These are phyloP conservation scores for Phialocephala subalpina DNA, from an alignment of 2,329 filamentous ascomycete genomes.

Conservation along the genomic window DNA sequence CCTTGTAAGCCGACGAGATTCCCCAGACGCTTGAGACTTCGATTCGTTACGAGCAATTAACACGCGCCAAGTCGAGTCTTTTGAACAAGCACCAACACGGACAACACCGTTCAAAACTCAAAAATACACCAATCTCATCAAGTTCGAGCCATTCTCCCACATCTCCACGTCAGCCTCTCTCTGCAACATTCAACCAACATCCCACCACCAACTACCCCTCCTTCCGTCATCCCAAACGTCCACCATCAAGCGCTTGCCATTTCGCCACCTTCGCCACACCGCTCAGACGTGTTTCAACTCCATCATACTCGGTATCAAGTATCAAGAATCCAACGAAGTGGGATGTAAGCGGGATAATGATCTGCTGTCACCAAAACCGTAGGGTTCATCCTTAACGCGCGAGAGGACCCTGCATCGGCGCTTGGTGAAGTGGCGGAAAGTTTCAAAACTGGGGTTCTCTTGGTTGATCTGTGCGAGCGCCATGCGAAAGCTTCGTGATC, in stretches of 20 bases:
- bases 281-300: not conserved
- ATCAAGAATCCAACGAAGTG: not conserved
- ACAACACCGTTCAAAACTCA: not conserved
- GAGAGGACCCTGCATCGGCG: constrained; percentile 8
- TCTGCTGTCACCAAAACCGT: constrained; percentile 2
- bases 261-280: not conserved
- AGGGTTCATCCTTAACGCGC: not conserved
- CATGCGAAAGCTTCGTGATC: not conserved
- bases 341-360: not conserved
- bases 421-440: constrained; percentile 2
- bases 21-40: too few relatives aligned
- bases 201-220: not conserved
- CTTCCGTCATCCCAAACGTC: not conserved
- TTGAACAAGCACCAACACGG: not conserved
- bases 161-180: constrained; percentile 1
- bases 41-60: too few relatives aligned
- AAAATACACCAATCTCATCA: not conserved
- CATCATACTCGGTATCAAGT: constrained; percentile 5
- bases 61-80: too few relatives aligned
- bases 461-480: not conserved
- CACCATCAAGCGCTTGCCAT: not conserved
- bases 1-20: too few relatives aligned
- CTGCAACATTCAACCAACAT: not conserved
- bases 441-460: not conserved
- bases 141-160: not conserved